Evolutionary conservation across 805 yeast genomes (phyloP).

Genomic region (Blastobotrys parvus): DNA sequence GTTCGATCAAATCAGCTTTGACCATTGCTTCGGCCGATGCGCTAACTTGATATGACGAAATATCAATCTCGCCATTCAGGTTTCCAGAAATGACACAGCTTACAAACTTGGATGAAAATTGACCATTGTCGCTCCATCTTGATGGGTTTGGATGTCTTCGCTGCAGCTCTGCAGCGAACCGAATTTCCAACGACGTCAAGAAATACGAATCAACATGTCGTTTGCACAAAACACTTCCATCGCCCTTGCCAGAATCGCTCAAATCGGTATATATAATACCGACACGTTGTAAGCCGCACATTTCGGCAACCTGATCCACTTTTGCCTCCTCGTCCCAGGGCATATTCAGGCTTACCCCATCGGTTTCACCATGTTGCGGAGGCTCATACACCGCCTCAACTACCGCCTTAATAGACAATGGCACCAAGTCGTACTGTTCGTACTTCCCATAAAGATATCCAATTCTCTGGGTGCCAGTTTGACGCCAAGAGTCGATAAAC

Average conservation of each 20-base stretch:
- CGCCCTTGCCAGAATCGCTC: constrained; percentile 75
- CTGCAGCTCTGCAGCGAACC: constrained; percentile 79
- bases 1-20: constrained; percentile 73
- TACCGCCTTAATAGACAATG: constrained; percentile 87
- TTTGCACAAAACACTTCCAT: constrained; percentile 86
- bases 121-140: constrained; percentile 53
- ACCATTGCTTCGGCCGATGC: constrained; percentile 81
- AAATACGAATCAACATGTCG: constrained; percentile 90
- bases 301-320: constrained; percentile 45
- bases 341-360: constrained; percentile 63
- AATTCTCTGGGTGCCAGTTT: constrained; percentile 75
- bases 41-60: constrained; percentile 83
- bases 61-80: constrained; percentile 76
- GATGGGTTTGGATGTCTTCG: constrained; percentile 51
- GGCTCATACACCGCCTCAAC: constrained; percentile 94
- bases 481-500: constrained; percentile 90
- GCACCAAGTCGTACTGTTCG: constrained; percentile 69
- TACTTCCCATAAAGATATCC: constrained; percentile 83
- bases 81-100: constrained; percentile 96
- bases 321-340: constrained; percentile 41
- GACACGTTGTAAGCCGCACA: constrained; percentile 58
- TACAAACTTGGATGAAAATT: constrained; percentile 80
- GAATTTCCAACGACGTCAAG: constrained; percentile 76
- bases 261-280: constrained; percentile 89
- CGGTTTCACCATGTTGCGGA: constrained; percentile 76